phyloP scores from a whole-genome alignment of 352 stramenopile genomes.

The Pythium plurisporium region DNA sequence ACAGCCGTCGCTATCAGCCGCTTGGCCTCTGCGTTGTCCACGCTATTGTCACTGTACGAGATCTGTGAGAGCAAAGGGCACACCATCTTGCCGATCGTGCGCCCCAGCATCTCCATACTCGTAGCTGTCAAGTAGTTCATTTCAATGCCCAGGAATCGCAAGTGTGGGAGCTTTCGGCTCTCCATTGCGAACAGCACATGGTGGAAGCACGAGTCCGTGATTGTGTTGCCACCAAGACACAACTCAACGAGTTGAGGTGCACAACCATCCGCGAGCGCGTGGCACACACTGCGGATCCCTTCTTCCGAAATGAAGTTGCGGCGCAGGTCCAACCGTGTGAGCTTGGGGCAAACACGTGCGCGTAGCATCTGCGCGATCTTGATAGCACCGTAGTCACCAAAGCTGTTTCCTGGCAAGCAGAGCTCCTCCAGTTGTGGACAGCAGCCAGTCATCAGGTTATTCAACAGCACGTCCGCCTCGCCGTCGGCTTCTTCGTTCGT shows the following conservation, averaged over 20 bases:
- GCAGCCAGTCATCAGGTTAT: conserved; percentile 73
- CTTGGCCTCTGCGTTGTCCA: conserved; percentile 72
- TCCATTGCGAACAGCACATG: conserved; percentile 82
- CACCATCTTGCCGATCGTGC: conserved; percentile 77
- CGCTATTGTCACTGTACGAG: conserved; percentile 84
- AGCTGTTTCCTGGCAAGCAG: conserved; percentile 78
- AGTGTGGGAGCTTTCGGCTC: conserved; percentile 47
- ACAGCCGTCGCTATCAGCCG: conserved; percentile 66
- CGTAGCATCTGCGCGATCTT: conserved; percentile 82
- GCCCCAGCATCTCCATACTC: conserved; percentile 85
- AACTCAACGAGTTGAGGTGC: conserved; percentile 65
- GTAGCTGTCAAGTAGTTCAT: conserved; percentile 79
- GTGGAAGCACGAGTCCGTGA: conserved; percentile 82
- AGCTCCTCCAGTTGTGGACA: conserved; percentile 76
- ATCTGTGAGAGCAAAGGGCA: conserved; percentile 80
- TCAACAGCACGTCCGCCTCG: conserved; percentile 76
- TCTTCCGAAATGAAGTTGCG: conserved; percentile 86
- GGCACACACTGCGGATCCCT: conserved; percentile 64
- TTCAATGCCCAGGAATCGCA: conserved; percentile 80
- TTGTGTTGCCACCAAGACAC: conserved; percentile 76
- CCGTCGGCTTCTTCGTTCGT: conserved; percentile 85
- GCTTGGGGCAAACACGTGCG: conserved; percentile 68
- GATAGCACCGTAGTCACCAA: conserved; percentile 77
- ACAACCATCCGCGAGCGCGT: conserved; percentile 65
- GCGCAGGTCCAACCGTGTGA: conserved; percentile 72